Percentiles rank a stretch among this genome's conserved stretches.
phyloP scores from a whole-genome alignment of 345 rosid genomes.

The Eucalyptus tenuipes region DNA sequence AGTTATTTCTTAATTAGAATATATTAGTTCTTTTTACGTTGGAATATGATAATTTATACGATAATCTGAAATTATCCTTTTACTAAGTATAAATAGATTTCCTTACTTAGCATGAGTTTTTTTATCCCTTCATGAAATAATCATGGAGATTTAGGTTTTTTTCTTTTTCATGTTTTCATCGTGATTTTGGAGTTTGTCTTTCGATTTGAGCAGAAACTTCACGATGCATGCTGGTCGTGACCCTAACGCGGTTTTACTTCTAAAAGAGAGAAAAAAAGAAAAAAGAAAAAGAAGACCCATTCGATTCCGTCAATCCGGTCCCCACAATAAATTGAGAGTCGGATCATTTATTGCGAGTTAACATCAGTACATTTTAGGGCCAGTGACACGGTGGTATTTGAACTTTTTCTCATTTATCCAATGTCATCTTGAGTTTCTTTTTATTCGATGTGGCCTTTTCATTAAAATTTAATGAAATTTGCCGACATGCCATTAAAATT shows the following conservation, averaged over 20 bases:
- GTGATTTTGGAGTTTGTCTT: neutral
- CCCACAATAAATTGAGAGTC: neutral
- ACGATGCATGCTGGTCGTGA: neutral
- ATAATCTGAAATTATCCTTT: neutral
- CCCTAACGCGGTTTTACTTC: neutral
- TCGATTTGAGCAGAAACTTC: neutral
- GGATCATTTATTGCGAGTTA: neutral
- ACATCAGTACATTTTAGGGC: neutral
- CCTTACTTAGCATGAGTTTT: neutral
- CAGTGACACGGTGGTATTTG: neutral
- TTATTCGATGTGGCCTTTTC: neutral
- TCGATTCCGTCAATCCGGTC: neutral
- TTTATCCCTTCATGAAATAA: neutral
- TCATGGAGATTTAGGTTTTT: no score
- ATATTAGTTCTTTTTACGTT: neutral
- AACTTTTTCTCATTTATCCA: neutral
- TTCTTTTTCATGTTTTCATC: no score
- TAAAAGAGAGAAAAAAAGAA: neutral
- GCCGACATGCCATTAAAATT: neutral
- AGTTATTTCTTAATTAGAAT: neutral
- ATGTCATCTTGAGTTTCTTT: neutral
- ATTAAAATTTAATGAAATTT: neutral
- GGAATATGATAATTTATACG: neutral
- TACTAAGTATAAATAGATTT: neutral
- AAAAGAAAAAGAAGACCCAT: neutral